Conservation (phyloP, 257 asterid species). For the Scutellaria barbata region DNA sequence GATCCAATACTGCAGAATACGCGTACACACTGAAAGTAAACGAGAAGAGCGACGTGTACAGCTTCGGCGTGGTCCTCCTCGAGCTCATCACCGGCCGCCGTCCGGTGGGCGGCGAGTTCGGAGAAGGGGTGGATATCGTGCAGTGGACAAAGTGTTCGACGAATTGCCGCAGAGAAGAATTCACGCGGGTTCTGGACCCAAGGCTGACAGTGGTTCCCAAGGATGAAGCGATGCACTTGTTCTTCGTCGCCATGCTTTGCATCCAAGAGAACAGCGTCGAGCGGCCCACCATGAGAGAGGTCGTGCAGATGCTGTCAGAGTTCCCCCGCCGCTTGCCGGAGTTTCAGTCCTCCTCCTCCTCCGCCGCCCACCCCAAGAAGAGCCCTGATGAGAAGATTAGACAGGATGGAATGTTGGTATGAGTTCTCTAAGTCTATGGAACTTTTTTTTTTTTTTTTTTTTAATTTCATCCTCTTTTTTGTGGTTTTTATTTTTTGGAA, state of each 20-base stretch:
- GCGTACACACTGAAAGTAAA: slow-evolving; percentile 61
- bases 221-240: slow-evolving; percentile 80
- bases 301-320: slow-evolving; percentile 90
- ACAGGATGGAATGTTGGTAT: slow-evolving; percentile 46
- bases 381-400: slow-evolving; percentile 39
- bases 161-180: slow-evolving; percentile 66
- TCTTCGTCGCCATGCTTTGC: slow-evolving; percentile 88
- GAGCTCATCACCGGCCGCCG: slow-evolving; percentile 61
- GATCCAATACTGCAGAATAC: slow-evolving; percentile 44
- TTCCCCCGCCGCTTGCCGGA: slow-evolving; percentile 62
- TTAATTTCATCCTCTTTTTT: neutral
- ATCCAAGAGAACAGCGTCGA: slow-evolving; percentile 78
- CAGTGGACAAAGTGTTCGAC: slow-evolving; percentile 74
- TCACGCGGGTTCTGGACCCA: slow-evolving; percentile 57
- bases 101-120: slow-evolving; percentile 62
- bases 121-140: slow-evolving; percentile 66
- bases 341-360: slow-evolving; percentile 48
- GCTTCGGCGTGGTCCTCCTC: slow-evolving; percentile 63
- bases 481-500: slow-evolving; percentile 15
- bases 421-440: slow-evolving; percentile 13
- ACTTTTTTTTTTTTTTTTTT: neutral
- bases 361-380: slow-evolving; percentile 36
- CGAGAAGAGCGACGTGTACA: slow-evolving; percentile 69
- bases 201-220: slow-evolving; percentile 61
- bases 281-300: slow-evolving; percentile 92